Evolutionary conservation across 2,329 filamentous ascomycete species (phyloP).

Genomic region (Fulvia fulva): DNA sequence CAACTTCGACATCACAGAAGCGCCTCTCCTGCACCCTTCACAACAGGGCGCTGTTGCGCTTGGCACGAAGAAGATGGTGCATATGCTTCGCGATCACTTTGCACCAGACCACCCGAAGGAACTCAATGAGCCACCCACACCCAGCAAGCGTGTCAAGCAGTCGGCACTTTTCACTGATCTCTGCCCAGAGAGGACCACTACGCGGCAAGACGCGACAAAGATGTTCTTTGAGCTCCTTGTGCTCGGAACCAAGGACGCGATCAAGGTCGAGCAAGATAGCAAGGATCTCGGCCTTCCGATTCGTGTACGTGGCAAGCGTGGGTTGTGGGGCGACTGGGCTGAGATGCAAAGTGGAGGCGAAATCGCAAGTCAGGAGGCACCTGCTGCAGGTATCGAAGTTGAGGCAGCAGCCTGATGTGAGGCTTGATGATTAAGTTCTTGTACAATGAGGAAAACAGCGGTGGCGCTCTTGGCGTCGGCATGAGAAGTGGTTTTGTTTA

Average conservation of each 20-base stretch:
- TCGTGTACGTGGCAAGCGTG: conserved; percentile 81
- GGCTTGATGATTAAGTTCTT: not conserved
- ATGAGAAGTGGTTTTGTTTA: not conserved
- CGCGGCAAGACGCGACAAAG: conserved; percentile 88
- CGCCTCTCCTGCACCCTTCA: conserved; percentile 70
- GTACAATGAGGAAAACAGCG: conserved; percentile 1
- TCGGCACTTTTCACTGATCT: conserved; percentile 87
- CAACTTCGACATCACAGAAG: conserved; percentile 71
- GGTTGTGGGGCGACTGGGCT: conserved; percentile 96
- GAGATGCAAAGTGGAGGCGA: conserved; percentile 52
- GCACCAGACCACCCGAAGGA: conserved; percentile 48
- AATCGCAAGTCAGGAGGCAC: conserved; percentile 14
- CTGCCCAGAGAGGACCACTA: conserved; percentile 75
- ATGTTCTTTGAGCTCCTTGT: conserved; percentile 99
- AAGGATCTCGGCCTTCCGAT: conserved; percentile 74
- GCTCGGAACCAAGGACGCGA: conserved; percentile 92
- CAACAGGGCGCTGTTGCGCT: conserved; percentile 84
- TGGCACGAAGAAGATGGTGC: conserved; percentile 92
- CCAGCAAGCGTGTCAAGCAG: conserved; percentile 68
- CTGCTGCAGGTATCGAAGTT: not conserved
- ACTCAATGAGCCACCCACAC: conserved; percentile 62
- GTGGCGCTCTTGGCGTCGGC: not conserved
- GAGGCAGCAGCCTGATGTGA: not conserved
- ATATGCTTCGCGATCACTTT: conserved; percentile 85
- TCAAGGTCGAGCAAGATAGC: conserved; percentile 83